phyloP scores from a whole-genome alignment of 208 protist species.

The Trypanosoma mega region DNA sequence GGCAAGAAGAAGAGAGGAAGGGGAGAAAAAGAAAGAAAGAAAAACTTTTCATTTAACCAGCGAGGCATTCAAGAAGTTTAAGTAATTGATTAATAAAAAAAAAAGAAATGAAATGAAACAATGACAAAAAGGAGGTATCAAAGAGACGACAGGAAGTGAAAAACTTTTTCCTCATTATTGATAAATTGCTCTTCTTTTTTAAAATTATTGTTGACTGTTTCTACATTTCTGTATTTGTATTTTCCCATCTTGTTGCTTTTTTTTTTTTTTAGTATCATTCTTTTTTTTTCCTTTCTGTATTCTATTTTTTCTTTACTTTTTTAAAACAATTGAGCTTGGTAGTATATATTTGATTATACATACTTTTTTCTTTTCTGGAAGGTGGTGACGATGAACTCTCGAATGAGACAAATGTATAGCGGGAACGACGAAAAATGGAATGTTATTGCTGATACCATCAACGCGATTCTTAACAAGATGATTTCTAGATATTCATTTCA shows the following conservation, averaged over 20 bases:
- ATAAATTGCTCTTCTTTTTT: slow-evolving; percentile 24
- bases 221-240: slow-evolving; percentile 2
- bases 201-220: slow-evolving; percentile 2
- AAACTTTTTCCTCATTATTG: background rate
- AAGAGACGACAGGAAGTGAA: background rate
- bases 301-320: slow-evolving; percentile 7
- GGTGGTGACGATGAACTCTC: background rate
- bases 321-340: too few relatives aligned
- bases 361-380: slow-evolving; percentile 3
- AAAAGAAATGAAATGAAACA: slow-evolving; percentile 2
- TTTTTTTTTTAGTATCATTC: slow-evolving; percentile 18
- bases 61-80: too few relatives aligned
- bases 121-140: background rate
- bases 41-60: background rate
- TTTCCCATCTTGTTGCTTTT: slow-evolving; percentile 9
- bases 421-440: slow-evolving; percentile 53
- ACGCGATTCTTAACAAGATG: slow-evolving; percentile 46
- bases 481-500: slow-evolving; percentile 68
- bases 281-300: slow-evolving; percentile 10
- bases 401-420: background rate
- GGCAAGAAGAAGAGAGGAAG: slow-evolving; percentile 7
- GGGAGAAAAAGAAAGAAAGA: slow-evolving; percentile 11
- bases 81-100: slow-evolving; percentile 20
- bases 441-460: slow-evolving; percentile 54
- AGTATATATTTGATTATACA: slow-evolving; percentile 9